Conservation (phyloP, 768 basidiomycete species). For the Fomitopsis serialis region DNA sequence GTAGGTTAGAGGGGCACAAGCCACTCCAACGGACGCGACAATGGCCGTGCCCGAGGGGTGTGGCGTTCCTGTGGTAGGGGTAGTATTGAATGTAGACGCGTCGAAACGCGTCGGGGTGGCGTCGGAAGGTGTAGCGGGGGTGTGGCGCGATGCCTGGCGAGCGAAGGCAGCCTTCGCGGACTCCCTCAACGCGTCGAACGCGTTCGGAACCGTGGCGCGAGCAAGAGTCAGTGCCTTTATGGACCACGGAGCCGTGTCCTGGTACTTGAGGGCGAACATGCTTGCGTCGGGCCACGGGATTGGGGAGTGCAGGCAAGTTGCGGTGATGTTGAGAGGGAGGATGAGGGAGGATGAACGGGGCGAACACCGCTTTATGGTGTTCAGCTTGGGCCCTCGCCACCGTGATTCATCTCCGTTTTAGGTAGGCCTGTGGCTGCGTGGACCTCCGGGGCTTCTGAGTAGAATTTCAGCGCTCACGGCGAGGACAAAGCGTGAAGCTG, state of each 20-base stretch:
- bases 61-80: neutral
- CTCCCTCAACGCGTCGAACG: neutral
- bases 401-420: no score
- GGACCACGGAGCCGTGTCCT: neutral
- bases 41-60: neutral
- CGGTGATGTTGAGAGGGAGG: no score
- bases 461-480: no score
- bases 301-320: no score
- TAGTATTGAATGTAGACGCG: neutral
- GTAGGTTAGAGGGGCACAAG: no score
- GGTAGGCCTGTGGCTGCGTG: no score
- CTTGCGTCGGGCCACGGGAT: no score
- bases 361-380: no score
- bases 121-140: neutral
- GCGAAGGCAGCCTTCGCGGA: neutral
- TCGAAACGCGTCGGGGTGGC: neutral
- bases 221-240: neutral
- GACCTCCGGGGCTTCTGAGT: no score
- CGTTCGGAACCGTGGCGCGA: neutral
- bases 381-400: no score
- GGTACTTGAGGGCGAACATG: no score
- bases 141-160: neutral
- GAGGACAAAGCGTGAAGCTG: neutral
- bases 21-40: neutral
- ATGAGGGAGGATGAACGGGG: no score